These are phyloP conservation scores for Solanum dulcamara DNA, from an alignment of 257 asterid genomes.

Conservation along the genomic window DNA sequence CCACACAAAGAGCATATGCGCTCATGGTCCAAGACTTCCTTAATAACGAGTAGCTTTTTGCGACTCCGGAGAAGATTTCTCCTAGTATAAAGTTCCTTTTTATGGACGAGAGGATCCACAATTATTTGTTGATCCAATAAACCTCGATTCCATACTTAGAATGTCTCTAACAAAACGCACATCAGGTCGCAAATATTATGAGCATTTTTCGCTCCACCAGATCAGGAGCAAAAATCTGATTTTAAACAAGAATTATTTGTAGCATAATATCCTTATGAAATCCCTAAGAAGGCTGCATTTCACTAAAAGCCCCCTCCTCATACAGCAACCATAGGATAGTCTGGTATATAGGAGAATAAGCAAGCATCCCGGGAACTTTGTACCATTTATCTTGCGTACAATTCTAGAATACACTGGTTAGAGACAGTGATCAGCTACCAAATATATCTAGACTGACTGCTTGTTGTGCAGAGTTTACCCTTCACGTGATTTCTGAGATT, in stretches of 20 bases:
- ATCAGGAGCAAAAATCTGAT: not conserved
- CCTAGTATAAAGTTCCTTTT: not conserved
- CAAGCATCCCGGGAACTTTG: not conserved
- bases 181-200: not conserved
- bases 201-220: not conserved
- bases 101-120: not conserved
- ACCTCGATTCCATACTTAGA: not conserved
- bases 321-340: not conserved
- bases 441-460: not conserved
- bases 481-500: not conserved
- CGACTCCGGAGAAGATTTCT: not conserved
- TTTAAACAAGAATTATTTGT: not conserved
- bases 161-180: not conserved
- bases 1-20: not conserved
- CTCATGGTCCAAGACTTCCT: not conserved
- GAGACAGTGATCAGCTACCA: not conserved
- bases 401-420: not conserved
- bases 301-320: not conserved
- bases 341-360: not conserved
- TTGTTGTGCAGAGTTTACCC: not conserved
- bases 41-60: not conserved
- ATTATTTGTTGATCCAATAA: not conserved
- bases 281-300: not conserved
- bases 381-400: not conserved
- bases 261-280: not conserved